Evolutionary conservation across 2,329 filamentous ascomycete genomes (phyloP).

Genomic region (Colletotrichum kahawae): DNA sequence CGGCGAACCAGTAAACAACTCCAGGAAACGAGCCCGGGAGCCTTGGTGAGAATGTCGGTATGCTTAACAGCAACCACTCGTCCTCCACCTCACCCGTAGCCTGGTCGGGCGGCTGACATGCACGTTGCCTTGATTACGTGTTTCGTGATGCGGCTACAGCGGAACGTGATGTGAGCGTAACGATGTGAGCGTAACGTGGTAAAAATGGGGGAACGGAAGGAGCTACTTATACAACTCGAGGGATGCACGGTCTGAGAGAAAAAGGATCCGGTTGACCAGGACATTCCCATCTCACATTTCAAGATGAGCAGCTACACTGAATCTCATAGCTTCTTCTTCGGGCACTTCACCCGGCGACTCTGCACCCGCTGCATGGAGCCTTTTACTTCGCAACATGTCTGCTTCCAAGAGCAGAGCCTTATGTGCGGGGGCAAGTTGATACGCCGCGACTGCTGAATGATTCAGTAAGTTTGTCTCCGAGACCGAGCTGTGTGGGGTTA

Average conservation of each 20-base stretch:
- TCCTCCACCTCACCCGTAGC: not conserved
- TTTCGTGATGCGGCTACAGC: not conserved
- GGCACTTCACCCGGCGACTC: constrained; percentile 10
- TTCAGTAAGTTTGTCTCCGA: not conserved
- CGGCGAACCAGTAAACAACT: not conserved
- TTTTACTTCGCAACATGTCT: constrained; percentile 21
- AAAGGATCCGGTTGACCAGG: not conserved
- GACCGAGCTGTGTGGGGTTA: not conserved
- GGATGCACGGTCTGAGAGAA: not conserved
- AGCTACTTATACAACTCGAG: not conserved
- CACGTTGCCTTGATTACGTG: not conserved
- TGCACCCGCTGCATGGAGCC: constrained; percentile 22
- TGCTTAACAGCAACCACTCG: constrained; percentile 2
- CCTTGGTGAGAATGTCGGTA: constrained; percentile 16
- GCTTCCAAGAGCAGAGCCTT: constrained; percentile 1
- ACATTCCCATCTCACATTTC: not conserved
- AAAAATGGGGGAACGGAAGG: not conserved
- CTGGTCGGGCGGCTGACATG: not conserved
- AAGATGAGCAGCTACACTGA: not conserved
- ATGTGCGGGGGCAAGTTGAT: not conserved
- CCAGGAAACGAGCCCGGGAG: not conserved
- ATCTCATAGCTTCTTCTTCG: not conserved
- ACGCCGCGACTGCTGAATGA: not conserved
- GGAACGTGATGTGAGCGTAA: not conserved
- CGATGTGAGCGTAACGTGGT: not conserved